phyloP scores from a whole-genome alignment of 1,284 basidiomycete genomes.

The Quambalaria eucalypti region DNA sequence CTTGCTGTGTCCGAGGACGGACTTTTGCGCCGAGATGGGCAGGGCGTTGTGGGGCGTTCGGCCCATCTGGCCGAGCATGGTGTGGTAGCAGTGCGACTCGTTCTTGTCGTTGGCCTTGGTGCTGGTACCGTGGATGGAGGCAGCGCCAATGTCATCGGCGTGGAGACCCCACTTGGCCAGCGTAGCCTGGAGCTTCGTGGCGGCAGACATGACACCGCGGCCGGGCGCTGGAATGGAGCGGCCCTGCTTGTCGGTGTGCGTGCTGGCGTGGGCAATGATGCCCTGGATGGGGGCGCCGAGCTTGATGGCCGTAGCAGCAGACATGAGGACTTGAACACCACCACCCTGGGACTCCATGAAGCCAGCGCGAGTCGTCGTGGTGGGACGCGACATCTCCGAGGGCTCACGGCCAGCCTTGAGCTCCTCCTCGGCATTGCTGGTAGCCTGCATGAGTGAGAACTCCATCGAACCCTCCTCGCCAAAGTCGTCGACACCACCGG shows the following conservation, averaged over 20 bases:
- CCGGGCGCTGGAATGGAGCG: slow-evolving; percentile 66
- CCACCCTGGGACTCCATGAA: slow-evolving; percentile 86
- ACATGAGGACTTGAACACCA: slow-evolving; percentile 95
- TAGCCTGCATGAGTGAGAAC: slow-evolving; percentile 96
- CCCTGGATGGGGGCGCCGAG: slow-evolving; percentile 88
- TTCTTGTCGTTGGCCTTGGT: slow-evolving; percentile 98
- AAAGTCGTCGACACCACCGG: slow-evolving; percentile 95
- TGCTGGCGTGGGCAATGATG: slow-evolving; percentile 88
- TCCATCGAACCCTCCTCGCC: slow-evolving; percentile 94
- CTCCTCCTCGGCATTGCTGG: slow-evolving; percentile 90
- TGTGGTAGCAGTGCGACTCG: slow-evolving; percentile 92
- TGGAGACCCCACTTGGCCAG: slow-evolving; percentile 92
- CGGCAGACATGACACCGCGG: slow-evolving; percentile 38
- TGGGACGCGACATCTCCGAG: slow-evolving; percentile 91
- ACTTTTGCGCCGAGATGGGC: slow-evolving; percentile 95
- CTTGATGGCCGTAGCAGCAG: slow-evolving; percentile 85
- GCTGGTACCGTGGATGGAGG: slow-evolving; percentile 88
- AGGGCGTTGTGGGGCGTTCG: slow-evolving; percentile 89
- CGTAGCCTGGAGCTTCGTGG: slow-evolving; percentile 72
- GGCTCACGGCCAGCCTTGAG: slow-evolving; percentile 98
- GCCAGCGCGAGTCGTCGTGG: slow-evolving; percentile 71
- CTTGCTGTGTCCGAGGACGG: slow-evolving; percentile 50
- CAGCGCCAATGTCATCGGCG: slow-evolving; percentile 71
- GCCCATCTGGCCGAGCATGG: slow-evolving; percentile 75
- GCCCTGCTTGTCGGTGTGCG: slow-evolving; percentile 84